phyloP scores from a whole-genome alignment of 768 basidiomycete genomes.

The Paxillus involutus region DNA sequence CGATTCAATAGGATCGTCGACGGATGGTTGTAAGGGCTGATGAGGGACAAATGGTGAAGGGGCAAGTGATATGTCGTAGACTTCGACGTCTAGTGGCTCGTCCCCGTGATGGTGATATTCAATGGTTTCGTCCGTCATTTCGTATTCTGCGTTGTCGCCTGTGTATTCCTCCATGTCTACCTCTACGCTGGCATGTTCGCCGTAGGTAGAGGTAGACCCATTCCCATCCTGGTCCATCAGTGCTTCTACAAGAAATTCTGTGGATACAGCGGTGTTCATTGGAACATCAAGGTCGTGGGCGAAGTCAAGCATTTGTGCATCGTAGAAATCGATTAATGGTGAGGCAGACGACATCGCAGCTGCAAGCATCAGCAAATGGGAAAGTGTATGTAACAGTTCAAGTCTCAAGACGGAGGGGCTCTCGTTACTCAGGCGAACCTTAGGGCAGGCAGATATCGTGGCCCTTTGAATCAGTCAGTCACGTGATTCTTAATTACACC shows the following conservation, averaged over 20 bases:
- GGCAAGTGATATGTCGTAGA: conserved; percentile 38
- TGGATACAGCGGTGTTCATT: conserved; percentile 48
- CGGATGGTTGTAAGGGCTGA: conserved; percentile 13
- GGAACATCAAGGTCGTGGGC: conserved; percentile 54
- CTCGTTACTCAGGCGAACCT: conserved; percentile 12
- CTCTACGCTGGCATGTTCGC: conserved; percentile 48
- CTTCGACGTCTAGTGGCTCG: conserved; percentile 40
- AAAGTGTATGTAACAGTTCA: conserved; percentile 11
- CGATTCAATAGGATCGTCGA: conserved; percentile 17
- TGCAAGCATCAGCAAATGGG: conserved; percentile 7
- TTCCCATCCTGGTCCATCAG: conserved; percentile 60
- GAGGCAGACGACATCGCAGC: conserved; percentile 30
- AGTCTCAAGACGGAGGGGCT: conserved; percentile 14
- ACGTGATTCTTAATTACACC: no score
- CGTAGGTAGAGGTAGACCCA: conserved; percentile 22
- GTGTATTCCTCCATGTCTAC: conserved; percentile 65
- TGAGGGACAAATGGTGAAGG: conserved; percentile 26
- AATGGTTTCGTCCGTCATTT: conserved; percentile 35
- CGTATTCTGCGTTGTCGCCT: conserved; percentile 50
- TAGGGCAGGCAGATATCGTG: conserved; percentile 31
- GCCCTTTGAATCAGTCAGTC: no score
- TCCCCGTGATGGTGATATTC: conserved; percentile 22
- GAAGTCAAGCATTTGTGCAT: conserved; percentile 67
- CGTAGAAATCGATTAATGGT: conserved; percentile 47
- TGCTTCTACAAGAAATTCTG: conserved; percentile 52